Conservation (phyloP, 768 basidiomycete species). For the Glaciozyma antarctica region DNA sequence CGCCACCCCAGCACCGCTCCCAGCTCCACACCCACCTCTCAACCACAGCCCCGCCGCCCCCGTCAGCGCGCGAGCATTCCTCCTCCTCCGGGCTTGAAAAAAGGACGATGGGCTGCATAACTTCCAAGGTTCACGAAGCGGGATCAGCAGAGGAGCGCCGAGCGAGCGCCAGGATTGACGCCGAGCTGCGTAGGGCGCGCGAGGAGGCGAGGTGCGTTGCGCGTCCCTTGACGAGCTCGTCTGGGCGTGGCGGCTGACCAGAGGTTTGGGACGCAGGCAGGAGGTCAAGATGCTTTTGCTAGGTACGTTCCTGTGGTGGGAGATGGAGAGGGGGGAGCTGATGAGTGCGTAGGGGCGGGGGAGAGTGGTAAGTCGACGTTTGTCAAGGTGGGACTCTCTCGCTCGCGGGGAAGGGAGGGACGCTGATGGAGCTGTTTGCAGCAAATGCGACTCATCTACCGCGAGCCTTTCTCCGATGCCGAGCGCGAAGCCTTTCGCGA, state of each 20-base stretch:
- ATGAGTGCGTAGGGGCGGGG: not conserved
- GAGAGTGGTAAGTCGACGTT: not conserved
- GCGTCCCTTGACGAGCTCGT: too few relatives aligned
- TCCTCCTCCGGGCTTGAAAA: too few relatives aligned
- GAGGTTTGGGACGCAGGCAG: not conserved
- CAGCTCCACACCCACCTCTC: too few relatives aligned
- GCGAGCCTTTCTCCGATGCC: slow-evolving; percentile 55
- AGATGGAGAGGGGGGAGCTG: not conserved
- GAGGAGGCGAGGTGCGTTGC: not conserved
- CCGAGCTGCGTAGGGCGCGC: not conserved
- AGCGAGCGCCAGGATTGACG: not conserved
- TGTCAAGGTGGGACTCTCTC: not conserved
- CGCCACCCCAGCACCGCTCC: too few relatives aligned
- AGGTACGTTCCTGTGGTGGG: not conserved
- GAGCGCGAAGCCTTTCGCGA: slow-evolving; percentile 88
- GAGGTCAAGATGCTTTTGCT: not conserved
- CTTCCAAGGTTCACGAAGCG: too few relatives aligned
- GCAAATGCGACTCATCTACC: slow-evolving; percentile 9
- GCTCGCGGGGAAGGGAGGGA: not conserved
- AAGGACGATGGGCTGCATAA: too few relatives aligned
- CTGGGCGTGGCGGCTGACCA: too few relatives aligned
- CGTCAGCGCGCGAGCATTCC: too few relatives aligned
- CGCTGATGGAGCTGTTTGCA: not conserved
- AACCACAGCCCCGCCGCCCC: too few relatives aligned
- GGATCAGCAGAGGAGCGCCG: not conserved